Base-by-base conservation (phyloP, 1,284 basidiomycete species). In the Moniliophthora roreri region DNA sequence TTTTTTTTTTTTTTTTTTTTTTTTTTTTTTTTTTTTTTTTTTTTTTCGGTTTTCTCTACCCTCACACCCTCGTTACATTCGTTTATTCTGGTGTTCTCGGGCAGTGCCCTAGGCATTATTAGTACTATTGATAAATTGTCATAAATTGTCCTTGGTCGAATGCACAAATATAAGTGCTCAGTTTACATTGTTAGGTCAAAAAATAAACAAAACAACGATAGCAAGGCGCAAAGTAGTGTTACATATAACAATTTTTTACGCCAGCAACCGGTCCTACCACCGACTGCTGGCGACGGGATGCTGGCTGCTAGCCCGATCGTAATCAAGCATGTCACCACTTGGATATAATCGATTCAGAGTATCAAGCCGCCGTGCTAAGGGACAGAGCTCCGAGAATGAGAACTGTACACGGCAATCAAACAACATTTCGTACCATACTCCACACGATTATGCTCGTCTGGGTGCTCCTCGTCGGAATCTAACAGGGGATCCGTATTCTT, bases 381-480 rank as follows among this genome's bases (percentile, higher is more conserved):
- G n/a, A 24, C 21, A 21, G 24, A 28, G 41, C n/a, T 32, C n/a
- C 4, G 44, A 32, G n/a, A 28, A 48, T 18, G 16, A 52, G 35
- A 2, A 47, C 15, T 15, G 32, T 15, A 35, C 36, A 38, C 26
- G 20, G 41, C 38, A n/a, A 37, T 24, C 7, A 10, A 39, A 39
- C 9, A 38, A 41, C 41, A 13, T 15, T 21, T 66, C 82, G 62
- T 61, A 87, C 87, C 74, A 62, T 87, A 88, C 60, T 90, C 88
- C 39, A 76, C 63, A 39, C 80, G 75, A 50, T 79, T 74, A 58
- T 85, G 75, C 54, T 87, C 82, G 57, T 89, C 84, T 52, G 72
- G 73, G 49, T 74, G 69, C 61, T 91, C 88, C 50, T 87, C 83
- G 60, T 90, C 88, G 7, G 87, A 90, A 69, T 89, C 86, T 13